Evolutionary conservation across 495 filamentous ascomycete species (phyloP).

Genomic region (Podospora comata): DNA sequence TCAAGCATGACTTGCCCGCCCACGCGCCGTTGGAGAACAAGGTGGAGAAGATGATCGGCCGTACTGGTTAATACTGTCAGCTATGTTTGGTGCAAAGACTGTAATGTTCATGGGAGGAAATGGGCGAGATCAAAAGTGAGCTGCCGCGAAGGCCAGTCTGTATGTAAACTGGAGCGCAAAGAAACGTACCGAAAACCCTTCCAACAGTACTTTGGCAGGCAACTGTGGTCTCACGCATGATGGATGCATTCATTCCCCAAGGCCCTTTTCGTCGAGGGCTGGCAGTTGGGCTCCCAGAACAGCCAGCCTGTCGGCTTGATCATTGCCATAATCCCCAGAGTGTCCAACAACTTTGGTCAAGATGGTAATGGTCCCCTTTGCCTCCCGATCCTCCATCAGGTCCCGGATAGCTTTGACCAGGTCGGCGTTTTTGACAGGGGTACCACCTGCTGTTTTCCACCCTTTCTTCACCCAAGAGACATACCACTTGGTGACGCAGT

Average conservation of each 20-base stretch:
- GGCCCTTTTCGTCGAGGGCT: slow-evolving; percentile 15
- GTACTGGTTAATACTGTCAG: not conserved
- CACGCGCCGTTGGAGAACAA: slow-evolving; percentile 11
- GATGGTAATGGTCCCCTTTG: slow-evolving; percentile 56
- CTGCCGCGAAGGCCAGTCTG: not conserved
- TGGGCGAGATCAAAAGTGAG: not conserved
- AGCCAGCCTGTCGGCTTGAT: slow-evolving; percentile 76
- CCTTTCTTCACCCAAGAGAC: slow-evolving; percentile 71
- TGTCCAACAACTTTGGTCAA: slow-evolving; percentile 93
- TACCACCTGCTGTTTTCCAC: slow-evolving; percentile 69
- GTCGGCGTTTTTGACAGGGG: slow-evolving; percentile 80
- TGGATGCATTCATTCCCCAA: not conserved
- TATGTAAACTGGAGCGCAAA: not conserved
- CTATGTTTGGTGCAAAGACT: not conserved
- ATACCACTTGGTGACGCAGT: slow-evolving; percentile 87
- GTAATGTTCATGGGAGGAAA: not conserved
- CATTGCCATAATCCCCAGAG: slow-evolving; percentile 63
- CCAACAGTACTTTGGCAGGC: not conserved
- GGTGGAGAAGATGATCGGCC: slow-evolving; percentile 12
- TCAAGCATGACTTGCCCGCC: slow-evolving; percentile 1
- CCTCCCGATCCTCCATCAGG: slow-evolving; percentile 67
- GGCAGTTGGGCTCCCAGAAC: slow-evolving; percentile 47
- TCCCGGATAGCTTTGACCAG: slow-evolving; percentile 68
- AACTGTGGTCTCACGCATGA: no score
- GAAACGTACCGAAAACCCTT: not conserved